phyloP scores from a whole-genome alignment of 352 stramenopile species.

The Phytophthora fragariae region DNA sequence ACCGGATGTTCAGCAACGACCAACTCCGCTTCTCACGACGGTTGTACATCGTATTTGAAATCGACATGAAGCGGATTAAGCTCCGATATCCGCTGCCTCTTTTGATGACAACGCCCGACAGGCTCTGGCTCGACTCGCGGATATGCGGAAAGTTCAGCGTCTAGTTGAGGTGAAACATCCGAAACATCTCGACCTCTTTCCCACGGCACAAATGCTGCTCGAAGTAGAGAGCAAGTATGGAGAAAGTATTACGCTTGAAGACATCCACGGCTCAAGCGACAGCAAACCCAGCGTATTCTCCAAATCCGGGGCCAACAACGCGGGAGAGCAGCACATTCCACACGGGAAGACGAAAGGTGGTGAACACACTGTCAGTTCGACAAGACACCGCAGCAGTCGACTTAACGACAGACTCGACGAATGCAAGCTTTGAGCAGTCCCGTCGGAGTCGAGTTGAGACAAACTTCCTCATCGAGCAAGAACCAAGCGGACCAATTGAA shows the following conservation, averaged over 20 bases:
- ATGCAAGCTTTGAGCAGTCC: slow-evolving; percentile 67
- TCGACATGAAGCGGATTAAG: slow-evolving; percentile 92
- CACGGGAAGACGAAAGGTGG: slow-evolving; percentile 10
- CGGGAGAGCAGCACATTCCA: not conserved
- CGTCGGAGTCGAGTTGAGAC: slow-evolving; percentile 53
- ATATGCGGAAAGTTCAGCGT: slow-evolving; percentile 66
- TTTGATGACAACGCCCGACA: slow-evolving; percentile 76
- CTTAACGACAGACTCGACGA: slow-evolving; percentile 84
- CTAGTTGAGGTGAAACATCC: slow-evolving; percentile 67
- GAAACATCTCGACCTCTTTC: slow-evolving; percentile 79
- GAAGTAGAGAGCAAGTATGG: slow-evolving; percentile 93
- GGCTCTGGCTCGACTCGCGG: slow-evolving; percentile 71
- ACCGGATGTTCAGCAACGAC: slow-evolving; percentile 77
- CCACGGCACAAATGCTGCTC: slow-evolving; percentile 74
- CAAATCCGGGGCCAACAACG: slow-evolving; percentile 16
- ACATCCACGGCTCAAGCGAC: slow-evolving; percentile 72
- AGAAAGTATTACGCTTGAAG: slow-evolving; percentile 89
- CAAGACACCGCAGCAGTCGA: slow-evolving; percentile 19
- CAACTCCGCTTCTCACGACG: slow-evolving; percentile 76
- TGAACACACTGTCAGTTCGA: slow-evolving; percentile 1
- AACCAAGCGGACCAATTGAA: slow-evolving; percentile 39
- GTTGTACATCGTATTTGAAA: slow-evolving; percentile 88
- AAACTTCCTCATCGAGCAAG: slow-evolving; percentile 69
- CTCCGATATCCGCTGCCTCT: slow-evolving; percentile 80
- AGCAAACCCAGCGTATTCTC: slow-evolving; percentile 10